These are phyloP conservation scores for Colletotrichum orbiculare DNA, from an alignment of 2,329 filamentous ascomycete genomes.

Conservation along the genomic window DNA sequence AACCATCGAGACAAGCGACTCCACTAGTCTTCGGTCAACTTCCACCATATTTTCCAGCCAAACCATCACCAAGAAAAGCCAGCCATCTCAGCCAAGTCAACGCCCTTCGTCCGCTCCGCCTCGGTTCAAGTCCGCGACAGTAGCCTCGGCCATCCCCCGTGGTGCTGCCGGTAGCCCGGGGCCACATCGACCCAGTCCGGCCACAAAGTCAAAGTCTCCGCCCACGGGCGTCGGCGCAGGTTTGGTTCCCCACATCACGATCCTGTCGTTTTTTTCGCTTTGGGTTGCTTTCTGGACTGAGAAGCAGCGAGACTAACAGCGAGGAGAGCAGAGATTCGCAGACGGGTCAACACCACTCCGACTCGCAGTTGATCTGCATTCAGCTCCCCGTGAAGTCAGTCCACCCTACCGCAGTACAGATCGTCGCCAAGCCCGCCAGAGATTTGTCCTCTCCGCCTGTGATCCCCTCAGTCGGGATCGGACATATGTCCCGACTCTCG, in stretches of 20 bases:
- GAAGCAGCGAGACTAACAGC: slow-evolving; percentile 22
- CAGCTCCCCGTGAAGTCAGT: too few relatives aligned
- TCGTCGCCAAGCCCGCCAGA: too few relatives aligned
- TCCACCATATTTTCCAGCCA: slow-evolving; percentile 1
- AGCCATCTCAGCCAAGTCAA: not conserved
- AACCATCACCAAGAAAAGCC: not conserved
- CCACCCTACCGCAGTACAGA: too few relatives aligned
- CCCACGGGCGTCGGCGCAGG: slow-evolving; percentile 18
- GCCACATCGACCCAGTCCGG: not conserved
- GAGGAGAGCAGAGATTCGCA: not conserved
- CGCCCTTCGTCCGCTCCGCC: not conserved
- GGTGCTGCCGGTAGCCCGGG: slow-evolving; percentile 14
- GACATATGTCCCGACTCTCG: slow-evolving; percentile 3
- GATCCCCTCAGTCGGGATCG: slow-evolving; percentile 8
- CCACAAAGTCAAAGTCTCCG: slow-evolving; percentile 3
- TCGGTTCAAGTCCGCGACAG: slow-evolving; percentile 20
- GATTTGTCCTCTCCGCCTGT: too few relatives aligned
- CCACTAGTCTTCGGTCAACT: slow-evolving; percentile 4
- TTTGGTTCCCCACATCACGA: slow-evolving; percentile 2
- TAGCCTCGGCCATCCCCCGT: slow-evolving; percentile 33
- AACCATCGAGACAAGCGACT: not conserved
- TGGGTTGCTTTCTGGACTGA: not conserved
- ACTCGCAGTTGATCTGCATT: not conserved
- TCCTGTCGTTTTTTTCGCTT: not conserved
- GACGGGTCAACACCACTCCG: not conserved